These are phyloP conservation scores for Coemansia sp. DNA, from an alignment of 192 early-diverging fungal species.

Conservation along the genomic window DNA sequence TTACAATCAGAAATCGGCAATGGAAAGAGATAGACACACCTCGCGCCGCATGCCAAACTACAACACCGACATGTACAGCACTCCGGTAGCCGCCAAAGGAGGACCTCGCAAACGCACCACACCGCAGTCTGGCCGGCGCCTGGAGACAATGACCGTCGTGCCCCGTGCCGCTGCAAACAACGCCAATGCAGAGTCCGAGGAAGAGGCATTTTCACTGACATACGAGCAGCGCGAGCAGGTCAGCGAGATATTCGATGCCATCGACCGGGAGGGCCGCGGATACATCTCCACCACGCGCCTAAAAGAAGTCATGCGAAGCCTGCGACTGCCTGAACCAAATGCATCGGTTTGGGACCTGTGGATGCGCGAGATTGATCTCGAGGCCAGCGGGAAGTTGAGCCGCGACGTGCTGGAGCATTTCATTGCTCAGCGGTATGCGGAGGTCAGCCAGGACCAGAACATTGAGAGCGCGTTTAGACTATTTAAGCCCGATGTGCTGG, in stretches of 20 bases:
- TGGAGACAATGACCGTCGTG: too few species aligned
- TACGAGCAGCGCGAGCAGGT: constrained; percentile 41
- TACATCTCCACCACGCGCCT: constrained; percentile 23
- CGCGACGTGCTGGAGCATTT: constrained; percentile 32
- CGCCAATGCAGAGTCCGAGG: too few species aligned
- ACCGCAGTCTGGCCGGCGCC: too few species aligned
- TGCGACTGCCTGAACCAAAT: constrained; percentile 11
- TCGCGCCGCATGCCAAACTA: too few species aligned
- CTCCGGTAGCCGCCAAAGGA: too few species aligned
- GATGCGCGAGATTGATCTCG: constrained; percentile 28
- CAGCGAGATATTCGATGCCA: constrained; percentile 33
- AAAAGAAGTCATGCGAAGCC: constrained; percentile 5
- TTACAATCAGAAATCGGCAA: too few species aligned
- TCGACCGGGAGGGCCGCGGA: constrained; percentile 28
- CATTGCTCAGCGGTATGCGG: constrained; percentile 23
- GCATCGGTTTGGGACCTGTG: constrained; percentile 9
- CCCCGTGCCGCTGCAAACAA: too few species aligned
- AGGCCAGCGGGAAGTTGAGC: constrained; percentile 20
- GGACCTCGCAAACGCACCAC: background rate
- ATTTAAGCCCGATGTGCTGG: constrained; percentile 68
- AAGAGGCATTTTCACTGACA: too few species aligned
- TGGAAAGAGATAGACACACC: background rate
- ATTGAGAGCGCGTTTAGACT: constrained; percentile 71
- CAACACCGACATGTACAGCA: too few species aligned
- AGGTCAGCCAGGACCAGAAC: constrained; percentile 61